Base-by-base conservation (phyloP, 2,329 filamentous ascomycete species). In the Ophiostoma ulmi region DNA sequence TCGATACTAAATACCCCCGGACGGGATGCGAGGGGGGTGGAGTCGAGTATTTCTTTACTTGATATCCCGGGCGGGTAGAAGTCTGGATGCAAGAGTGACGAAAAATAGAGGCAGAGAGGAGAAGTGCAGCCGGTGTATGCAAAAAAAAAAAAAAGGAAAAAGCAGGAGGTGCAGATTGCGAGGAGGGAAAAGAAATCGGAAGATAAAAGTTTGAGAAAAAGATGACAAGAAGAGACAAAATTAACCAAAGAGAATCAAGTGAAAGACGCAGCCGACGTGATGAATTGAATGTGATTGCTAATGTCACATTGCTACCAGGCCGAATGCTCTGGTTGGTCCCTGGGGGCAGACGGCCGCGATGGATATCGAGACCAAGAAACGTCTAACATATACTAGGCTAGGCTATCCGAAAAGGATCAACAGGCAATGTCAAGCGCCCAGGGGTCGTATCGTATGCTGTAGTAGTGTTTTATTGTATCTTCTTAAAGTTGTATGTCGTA, bases 1-100 rank as follows among this genome's bases (percentile, higher is more conserved):
- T 48, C 17, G 70, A 73, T 72, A n/a, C 72, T 71, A 73, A 72
- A 70, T 68, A 68, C 69, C 67, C 70, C 67, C 65, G 61, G 67
- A 36, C 31, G 14, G 58, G 41, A 31, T 31, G 36, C n/a, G 8
- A 35, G 58, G 20, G 44, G 44, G 58, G 58, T 63, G 58, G 44
- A 41, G 68, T 31, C 5, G 39, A 17, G 31, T 55, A 58, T 3
- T 61, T 20, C 61, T 67, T 58, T 26, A 13, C 52, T 26, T 63
- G 58, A 20, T 52, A 20, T 63, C 26, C 58, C 58, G 58, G 39
- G 58, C 58, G 58, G 58, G 58, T 63, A 63, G 58, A 44, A 38
- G 38, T 36, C 39, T 22, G 11, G 35, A 66, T 58, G 61, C 10
- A 55, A 44, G 39, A 10, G 69, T 31, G n/a, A 55, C 3, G n/a